Percentiles rank a stretch among this genome's conserved stretches.
phyloP scores from a whole-genome alignment of 257 asterid species.

The Cinchona pubescens region DNA sequence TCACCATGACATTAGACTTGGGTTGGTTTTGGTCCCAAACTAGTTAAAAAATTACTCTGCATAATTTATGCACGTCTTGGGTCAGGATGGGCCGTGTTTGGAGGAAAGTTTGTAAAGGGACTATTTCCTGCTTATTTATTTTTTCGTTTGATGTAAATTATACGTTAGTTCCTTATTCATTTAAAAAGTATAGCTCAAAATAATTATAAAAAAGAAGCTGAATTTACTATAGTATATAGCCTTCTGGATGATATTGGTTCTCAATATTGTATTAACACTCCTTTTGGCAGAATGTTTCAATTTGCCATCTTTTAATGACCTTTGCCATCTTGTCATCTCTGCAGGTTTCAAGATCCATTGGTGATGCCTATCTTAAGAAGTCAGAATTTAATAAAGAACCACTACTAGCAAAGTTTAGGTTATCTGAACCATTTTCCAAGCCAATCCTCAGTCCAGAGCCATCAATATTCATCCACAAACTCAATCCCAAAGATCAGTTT shows the following conservation, averaged over 20 bases:
- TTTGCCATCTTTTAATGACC: background rate
- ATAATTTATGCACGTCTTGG: background rate
- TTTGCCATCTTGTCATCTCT: constrained; percentile 12
- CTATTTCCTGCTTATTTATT: background rate
- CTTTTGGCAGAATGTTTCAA: background rate
- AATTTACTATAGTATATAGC: background rate
- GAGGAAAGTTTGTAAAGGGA: background rate
- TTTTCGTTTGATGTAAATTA: background rate
- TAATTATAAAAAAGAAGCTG: no score
- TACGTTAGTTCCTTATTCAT: background rate
- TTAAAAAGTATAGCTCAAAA: background rate
- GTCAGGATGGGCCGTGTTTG: background rate
- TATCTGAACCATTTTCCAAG: constrained; percentile 53
- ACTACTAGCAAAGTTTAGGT: constrained; percentile 63
- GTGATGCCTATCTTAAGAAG: constrained; percentile 88
- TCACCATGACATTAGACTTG: background rate
- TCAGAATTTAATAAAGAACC: constrained; percentile 85
- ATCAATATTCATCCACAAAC: constrained; percentile 59
- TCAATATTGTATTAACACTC: background rate
- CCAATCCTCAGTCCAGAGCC: constrained; percentile 87
- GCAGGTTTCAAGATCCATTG: constrained; percentile 89
- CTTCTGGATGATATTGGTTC: background rate
- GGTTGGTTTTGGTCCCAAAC: background rate
- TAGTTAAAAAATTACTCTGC: background rate
- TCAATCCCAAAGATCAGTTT: constrained; percentile 61